These are phyloP conservation scores for Blastobotrys chiropterorum DNA, from an alignment of 805 yeast genomes.

Conservation along the genomic window DNA sequence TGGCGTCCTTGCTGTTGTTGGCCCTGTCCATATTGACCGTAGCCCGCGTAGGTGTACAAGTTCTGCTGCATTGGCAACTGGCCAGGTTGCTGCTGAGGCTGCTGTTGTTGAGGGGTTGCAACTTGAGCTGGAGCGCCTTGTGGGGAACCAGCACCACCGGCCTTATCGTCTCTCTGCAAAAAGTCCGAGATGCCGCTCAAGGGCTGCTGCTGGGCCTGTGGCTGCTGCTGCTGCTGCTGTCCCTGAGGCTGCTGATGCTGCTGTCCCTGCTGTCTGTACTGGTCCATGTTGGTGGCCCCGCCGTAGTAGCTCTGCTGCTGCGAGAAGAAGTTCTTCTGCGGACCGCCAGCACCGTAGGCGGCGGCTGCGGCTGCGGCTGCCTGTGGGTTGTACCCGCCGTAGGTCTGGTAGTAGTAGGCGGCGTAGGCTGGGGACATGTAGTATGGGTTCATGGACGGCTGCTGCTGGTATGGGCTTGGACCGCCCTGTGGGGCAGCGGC, in stretches of 20 bases:
- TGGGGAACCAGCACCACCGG: constrained; percentile 18
- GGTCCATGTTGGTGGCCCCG: constrained; percentile 7
- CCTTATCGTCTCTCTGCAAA: constrained; percentile 18
- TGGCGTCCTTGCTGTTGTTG: constrained; percentile 13
- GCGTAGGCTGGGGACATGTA: constrained; percentile 24
- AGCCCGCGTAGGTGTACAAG: constrained; percentile 23
- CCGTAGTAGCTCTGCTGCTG: constrained; percentile 21
- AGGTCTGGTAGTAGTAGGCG: constrained; percentile 24
- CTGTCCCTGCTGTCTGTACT: constrained; percentile 22
- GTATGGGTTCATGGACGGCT: constrained; percentile 21
- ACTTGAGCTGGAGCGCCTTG: constrained; percentile 29
- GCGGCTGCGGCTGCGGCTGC: constrained; percentile 23
- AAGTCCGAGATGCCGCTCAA: constrained; percentile 20
- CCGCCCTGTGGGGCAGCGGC: constrained; percentile 13
- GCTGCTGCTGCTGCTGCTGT: constrained; percentile 26
- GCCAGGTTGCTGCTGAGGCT: constrained; percentile 19
- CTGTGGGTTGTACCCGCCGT: constrained; percentile 21
- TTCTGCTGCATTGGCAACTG: constrained; percentile 22
- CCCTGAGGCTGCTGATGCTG: constrained; percentile 24
- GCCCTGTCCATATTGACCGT: constrained; percentile 23
- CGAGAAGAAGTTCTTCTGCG: constrained; percentile 21
- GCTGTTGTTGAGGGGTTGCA: constrained; percentile 18
- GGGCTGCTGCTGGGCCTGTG: constrained; percentile 11
- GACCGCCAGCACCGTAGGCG: constrained; percentile 16
- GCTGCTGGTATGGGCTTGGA: constrained; percentile 14